Evolutionary conservation across 1,284 basidiomycete genomes (phyloP).

Genomic region (Meripilus lineatus): DNA sequence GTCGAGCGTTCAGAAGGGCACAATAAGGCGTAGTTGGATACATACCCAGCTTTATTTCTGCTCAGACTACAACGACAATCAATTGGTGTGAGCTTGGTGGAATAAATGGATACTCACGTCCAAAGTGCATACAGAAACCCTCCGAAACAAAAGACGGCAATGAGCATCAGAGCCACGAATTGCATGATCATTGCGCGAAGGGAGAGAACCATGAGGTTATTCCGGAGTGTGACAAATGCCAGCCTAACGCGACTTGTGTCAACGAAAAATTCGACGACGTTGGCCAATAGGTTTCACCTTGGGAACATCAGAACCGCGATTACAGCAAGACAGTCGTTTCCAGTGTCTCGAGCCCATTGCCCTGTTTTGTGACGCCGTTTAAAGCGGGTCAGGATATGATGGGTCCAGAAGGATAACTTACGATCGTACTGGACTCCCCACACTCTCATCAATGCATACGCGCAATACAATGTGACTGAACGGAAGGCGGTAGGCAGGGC

Average conservation of each 20-base stretch:
- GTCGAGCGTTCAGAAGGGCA: neutral
- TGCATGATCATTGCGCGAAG: conserved; percentile 79
- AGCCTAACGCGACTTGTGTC: conserved; percentile 38
- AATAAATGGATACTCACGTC: conserved; percentile 54
- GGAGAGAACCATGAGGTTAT: conserved; percentile 80
- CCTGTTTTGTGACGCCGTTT: no score
- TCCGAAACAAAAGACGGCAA: conserved; percentile 85
- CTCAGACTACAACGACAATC: conserved; percentile 41
- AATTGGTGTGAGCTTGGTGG: neutral
- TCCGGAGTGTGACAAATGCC: conserved; percentile 83
- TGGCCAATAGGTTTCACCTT: conserved; percentile 38
- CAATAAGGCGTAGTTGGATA: conserved; percentile 4
- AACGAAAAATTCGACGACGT: neutral
- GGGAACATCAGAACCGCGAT: conserved; percentile 89
- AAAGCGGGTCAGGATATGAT: conserved; percentile 2
- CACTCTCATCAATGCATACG: conserved; percentile 68
- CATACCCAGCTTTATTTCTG: conserved; percentile 51
- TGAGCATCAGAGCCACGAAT: conserved; percentile 76
- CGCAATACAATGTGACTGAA: conserved; percentile 70
- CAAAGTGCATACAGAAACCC: conserved; percentile 91
- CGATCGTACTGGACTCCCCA: conserved; percentile 67
- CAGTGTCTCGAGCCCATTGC: conserved; percentile 55
- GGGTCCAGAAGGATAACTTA: conserved; percentile 25
- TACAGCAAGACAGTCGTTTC: conserved; percentile 69
- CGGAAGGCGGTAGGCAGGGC: conserved; percentile 9